A percentile compares a stretch with the other conserved stretches of the same genome.
Conservation (phyloP, 768 basidiomycete genomes). For the Kwoniella bestiolae region DNA sequence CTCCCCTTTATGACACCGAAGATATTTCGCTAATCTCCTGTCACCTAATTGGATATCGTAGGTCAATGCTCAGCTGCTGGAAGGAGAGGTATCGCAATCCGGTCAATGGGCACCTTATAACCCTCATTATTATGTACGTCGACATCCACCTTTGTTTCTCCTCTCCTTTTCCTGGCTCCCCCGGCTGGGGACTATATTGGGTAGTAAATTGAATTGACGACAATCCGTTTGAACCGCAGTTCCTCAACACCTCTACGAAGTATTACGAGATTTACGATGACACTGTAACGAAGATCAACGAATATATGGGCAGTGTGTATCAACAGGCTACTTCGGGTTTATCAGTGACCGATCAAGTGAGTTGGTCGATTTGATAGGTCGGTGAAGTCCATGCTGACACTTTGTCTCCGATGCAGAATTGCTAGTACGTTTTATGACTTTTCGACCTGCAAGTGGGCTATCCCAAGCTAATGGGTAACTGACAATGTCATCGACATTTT, state of each 20-base stretch:
- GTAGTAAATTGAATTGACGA: background rate
- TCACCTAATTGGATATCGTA: too few relatives aligned
- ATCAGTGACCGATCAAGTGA: constrained; percentile 67
- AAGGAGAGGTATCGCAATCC: constrained; percentile 77
- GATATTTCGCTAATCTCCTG: too few relatives aligned
- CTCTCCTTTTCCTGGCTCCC: too few relatives aligned
- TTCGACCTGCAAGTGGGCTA: background rate
- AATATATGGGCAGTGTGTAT: constrained; percentile 67
- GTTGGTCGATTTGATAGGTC: background rate
- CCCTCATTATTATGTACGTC: constrained; percentile 63
- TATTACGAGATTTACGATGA: constrained; percentile 66
- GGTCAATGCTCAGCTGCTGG: constrained; percentile 40
- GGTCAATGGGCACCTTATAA: constrained; percentile 77
- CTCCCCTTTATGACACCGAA: background rate
- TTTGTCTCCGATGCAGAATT: constrained; percentile 54
- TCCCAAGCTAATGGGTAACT: background rate
- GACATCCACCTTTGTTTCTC: background rate
- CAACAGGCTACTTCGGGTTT: constrained; percentile 83
- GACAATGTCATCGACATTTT: background rate
- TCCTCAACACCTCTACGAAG: constrained; percentile 62
- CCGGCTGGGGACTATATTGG: too few relatives aligned
- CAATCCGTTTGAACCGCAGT: constrained; percentile 22
- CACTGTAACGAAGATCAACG: constrained; percentile 38
- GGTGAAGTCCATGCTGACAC: background rate
- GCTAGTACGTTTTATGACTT: constrained; percentile 64